phyloP scores from a whole-genome alignment of 164 flowering plant species.

The Sedum album region DNA sequence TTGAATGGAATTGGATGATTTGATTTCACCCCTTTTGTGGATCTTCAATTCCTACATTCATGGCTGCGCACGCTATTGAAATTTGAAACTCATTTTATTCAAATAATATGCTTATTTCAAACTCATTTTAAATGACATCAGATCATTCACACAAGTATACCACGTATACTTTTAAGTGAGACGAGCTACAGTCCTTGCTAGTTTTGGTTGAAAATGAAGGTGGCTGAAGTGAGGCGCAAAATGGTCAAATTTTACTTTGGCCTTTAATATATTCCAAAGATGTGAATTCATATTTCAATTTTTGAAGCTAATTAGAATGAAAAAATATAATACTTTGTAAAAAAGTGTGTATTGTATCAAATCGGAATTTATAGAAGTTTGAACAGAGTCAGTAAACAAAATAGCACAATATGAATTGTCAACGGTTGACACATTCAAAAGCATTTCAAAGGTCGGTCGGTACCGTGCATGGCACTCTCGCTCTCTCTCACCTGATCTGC shows the following conservation, averaged over 20 bases:
- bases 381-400: background rate
- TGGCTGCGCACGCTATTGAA: background rate
- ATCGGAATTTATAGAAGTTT: too few species aligned
- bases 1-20: background rate
- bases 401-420: background rate
- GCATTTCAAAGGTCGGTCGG: constrained; percentile 2
- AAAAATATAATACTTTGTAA: too few species aligned
- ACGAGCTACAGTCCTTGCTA: background rate
- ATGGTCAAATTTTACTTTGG: too few species aligned
- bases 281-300: too few species aligned
- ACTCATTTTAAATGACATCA: too few species aligned
- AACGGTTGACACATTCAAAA: constrained; percentile 3
- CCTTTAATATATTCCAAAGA: too few species aligned
- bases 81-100: too few species aligned
- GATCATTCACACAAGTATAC: background rate
- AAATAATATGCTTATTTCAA: too few species aligned
- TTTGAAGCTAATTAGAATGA: too few species aligned
- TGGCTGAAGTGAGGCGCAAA: background rate
- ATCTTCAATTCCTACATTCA: background rate
- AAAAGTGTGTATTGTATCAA: too few species aligned
- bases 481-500: constrained; percentile 7
- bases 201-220: background rate
- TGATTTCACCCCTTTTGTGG: background rate
- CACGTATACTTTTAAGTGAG: background rate
- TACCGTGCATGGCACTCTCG: background rate